Conservation (phyloP, 805 yeast genomes). For the Yamadazyma endophytica region DNA sequence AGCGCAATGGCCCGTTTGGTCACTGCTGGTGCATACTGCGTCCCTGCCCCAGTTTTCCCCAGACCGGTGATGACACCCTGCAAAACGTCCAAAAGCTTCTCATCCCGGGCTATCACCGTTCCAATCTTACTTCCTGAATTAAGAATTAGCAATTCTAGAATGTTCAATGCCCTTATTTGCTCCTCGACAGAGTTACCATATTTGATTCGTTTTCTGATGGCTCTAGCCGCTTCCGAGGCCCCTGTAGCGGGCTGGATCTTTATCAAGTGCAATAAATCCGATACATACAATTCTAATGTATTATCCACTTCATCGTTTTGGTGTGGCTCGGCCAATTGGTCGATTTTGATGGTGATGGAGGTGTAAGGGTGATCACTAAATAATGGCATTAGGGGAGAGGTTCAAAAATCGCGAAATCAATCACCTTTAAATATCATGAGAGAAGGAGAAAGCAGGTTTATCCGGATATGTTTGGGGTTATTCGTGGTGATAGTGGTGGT, state of each 20-base stretch:
- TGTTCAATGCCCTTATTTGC: conserved; percentile 59
- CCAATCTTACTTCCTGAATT: conserved; percentile 42
- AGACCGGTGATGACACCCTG: conserved; percentile 42
- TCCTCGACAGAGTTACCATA: conserved; percentile 62
- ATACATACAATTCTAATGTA: conserved; percentile 42
- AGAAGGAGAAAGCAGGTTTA: no score
- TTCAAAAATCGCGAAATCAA: no score
- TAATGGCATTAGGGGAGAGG: conserved; percentile 25
- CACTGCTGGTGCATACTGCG: conserved; percentile 38
- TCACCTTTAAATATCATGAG: no score
- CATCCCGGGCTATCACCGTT: conserved; percentile 57
- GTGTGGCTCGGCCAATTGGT: conserved; percentile 45
- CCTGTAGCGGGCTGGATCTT: conserved; percentile 32
- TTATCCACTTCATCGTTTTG: conserved; percentile 37
- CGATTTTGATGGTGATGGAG: conserved; percentile 62
- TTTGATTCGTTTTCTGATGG: conserved; percentile 82
- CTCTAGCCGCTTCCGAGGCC: conserved; percentile 79
- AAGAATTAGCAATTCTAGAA: conserved; percentile 35
- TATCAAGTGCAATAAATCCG: conserved; percentile 55
- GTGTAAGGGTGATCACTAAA: conserved; percentile 58
- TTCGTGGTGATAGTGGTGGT: conserved; percentile 2
- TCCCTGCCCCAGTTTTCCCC: conserved; percentile 30
- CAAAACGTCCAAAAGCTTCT: conserved; percentile 61
- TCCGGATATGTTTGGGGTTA: no score
- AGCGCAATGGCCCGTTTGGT: conserved; percentile 45